These are phyloP conservation scores for Colletotrichum cuscutae DNA, from an alignment of 2,329 filamentous ascomycete genomes.

Conservation along the genomic window DNA sequence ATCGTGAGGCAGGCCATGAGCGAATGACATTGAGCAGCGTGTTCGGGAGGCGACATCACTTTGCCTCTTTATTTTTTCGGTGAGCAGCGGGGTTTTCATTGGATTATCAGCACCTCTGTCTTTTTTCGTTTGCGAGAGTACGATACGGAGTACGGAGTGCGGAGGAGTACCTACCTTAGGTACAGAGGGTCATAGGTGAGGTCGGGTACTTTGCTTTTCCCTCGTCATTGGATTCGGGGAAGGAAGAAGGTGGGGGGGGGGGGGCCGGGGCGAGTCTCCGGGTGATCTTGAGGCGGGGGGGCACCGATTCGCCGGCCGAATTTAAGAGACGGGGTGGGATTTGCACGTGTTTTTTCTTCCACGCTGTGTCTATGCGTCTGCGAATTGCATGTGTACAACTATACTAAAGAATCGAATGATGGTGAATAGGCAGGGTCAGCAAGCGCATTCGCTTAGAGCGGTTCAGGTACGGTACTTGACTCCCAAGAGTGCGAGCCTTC, in stretches of 20 bases:
- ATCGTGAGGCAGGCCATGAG: no score
- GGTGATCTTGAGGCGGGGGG: background rate
- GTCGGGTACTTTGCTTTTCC: background rate
- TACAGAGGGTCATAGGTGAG: no score
- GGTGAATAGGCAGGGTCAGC: no score
- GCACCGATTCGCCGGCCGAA: background rate
- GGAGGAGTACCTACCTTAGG: no score
- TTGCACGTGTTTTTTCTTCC: background rate
- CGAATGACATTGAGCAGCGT: no score
- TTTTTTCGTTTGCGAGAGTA: background rate
- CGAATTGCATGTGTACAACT: background rate
- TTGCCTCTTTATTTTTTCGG: background rate
- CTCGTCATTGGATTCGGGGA: background rate
- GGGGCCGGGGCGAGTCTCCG: no score
- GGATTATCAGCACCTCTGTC: background rate
- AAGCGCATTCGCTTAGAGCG: no score
- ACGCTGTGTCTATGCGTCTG: background rate
- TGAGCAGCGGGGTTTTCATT: background rate
- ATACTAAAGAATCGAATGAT: background rate
- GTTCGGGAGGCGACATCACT: no score
- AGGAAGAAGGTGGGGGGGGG: background rate
- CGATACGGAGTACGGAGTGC: background rate
- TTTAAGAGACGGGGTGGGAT: background rate
- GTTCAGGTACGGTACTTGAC: no score
- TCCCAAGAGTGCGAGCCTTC: no score